These are phyloP conservation scores for Phyllosticta citriasiana DNA, from an alignment of 2,329 filamentous ascomycete genomes.

Conservation along the genomic window DNA sequence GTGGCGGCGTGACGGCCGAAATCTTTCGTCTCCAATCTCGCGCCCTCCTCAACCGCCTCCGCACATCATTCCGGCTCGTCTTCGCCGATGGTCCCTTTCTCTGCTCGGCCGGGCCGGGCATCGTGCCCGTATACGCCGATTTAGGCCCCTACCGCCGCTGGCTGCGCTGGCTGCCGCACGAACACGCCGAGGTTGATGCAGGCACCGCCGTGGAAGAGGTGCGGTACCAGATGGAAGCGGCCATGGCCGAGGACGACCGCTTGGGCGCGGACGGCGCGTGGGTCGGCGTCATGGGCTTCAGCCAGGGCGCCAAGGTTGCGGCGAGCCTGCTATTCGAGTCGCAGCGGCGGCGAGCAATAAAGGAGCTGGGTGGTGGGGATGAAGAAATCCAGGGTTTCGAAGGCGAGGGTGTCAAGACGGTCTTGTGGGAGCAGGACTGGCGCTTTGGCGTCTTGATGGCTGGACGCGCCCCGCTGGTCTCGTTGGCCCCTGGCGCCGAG, in stretches of 20 bases:
- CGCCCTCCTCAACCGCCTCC: constrained; percentile 40
- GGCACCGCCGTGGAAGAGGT: constrained; percentile 38
- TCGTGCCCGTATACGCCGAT: constrained; percentile 54
- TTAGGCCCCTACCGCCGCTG: constrained; percentile 55
- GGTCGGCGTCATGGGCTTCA: constrained; percentile 42
- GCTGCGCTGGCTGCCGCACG: constrained; percentile 52
- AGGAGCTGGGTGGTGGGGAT: constrained; percentile 17
- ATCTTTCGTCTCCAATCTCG: constrained; percentile 63
- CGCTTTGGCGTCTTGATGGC: constrained; percentile 54
- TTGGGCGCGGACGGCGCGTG: constrained; percentile 33
- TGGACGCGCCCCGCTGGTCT: constrained; percentile 50
- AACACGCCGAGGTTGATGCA: constrained; percentile 44
- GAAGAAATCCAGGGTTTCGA: constrained; percentile 12
- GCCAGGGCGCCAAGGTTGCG: constrained; percentile 39
- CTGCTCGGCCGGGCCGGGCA: constrained; percentile 51
- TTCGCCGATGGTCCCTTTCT: constrained; percentile 62
- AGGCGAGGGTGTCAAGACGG: constrained; percentile 17
- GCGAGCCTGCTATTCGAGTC: constrained; percentile 44
- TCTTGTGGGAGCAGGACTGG: constrained; percentile 29
- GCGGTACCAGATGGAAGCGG: constrained; percentile 33
- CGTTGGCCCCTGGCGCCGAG: constrained; percentile 25
- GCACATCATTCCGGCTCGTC: constrained; percentile 55
- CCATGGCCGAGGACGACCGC: constrained; percentile 36
- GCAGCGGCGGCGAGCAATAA: constrained; percentile 40
- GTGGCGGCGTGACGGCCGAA: constrained; percentile 61